Conservation (phyloP, 1,139 yeast genomes). For the Zygoascus hellenicus region DNA sequence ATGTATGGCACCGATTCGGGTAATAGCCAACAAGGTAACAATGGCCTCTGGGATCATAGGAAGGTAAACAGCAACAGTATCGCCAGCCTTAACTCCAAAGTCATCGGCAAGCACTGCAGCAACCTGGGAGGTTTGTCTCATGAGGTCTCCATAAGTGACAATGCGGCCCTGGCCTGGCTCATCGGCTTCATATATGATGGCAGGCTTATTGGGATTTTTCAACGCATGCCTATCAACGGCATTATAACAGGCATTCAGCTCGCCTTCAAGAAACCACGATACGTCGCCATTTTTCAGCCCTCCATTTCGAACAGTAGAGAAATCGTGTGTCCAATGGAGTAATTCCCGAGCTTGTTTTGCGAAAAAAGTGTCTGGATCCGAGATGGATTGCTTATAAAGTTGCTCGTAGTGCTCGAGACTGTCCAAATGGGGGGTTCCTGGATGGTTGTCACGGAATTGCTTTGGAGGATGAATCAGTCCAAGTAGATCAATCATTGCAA, state of each 20-base stretch:
- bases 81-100: constrained; percentile 91
- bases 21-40: constrained; percentile 88
- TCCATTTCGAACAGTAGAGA: constrained; percentile 62
- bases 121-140: constrained; percentile 78
- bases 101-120: constrained; percentile 70
- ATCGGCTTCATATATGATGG: constrained; percentile 93
- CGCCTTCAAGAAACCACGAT: constrained; percentile 92
- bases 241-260: constrained; percentile 87
- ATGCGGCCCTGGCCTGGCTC: constrained; percentile 65
- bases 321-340: constrained; percentile 79
- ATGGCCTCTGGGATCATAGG: constrained; percentile 97
- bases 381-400: constrained; percentile 70
- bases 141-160: constrained; percentile 78
- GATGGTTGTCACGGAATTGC: constrained; percentile 43
- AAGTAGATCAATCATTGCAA: constrained; percentile 1
- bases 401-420: constrained; percentile 59
- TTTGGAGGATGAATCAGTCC: constrained; percentile 40
- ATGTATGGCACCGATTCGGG: constrained; percentile 92
- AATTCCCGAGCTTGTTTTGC: constrained; percentile 74
- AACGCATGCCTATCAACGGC: constrained; percentile 96
- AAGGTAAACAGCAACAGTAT: constrained; percentile 89
- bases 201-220: constrained; percentile 73
- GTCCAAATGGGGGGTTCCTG: constrained; percentile 34
- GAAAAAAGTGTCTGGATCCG: constrained; percentile 77
- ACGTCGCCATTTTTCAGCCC: constrained; percentile 70